These are phyloP conservation scores for Alternaria angustiovoidea DNA, from an alignment of 2,329 filamentous ascomycete species.

Conservation along the genomic window DNA sequence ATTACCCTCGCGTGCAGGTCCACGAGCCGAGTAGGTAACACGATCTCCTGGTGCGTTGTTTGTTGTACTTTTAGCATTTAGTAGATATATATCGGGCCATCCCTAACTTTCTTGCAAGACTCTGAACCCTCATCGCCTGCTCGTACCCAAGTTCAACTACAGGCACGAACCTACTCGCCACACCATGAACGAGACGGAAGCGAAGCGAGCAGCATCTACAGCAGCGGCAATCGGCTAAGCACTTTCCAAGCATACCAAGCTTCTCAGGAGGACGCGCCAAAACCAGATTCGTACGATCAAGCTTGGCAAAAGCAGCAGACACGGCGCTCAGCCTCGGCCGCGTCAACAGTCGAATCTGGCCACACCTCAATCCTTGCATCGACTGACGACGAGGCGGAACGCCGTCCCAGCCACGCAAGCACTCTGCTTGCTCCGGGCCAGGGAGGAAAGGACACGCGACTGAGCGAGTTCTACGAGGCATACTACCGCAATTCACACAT, in stretches of 20 bases:
- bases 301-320: neutral
- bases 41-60: conserved; percentile 33
- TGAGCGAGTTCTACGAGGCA: conserved; percentile 53
- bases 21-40: conserved; percentile 46
- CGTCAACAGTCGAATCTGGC: conserved; percentile 26
- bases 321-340: conserved; percentile 27
- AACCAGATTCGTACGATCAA: neutral
- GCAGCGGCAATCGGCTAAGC: conserved; percentile 34
- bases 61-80: conserved; percentile 37
- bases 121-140: conserved; percentile 27
- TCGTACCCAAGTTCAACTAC: conserved; percentile 13
- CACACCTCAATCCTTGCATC: conserved; percentile 30
- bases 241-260: conserved; percentile 27
- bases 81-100: conserved; percentile 30
- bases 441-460: conserved; percentile 31
- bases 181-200: conserved; percentile 41
- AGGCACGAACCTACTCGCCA: conserved; percentile 30
- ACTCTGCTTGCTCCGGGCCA: conserved; percentile 27
- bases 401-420: conserved; percentile 24
- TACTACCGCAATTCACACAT: conserved; percentile 48
- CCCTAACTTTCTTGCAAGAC: conserved; percentile 39
- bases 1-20: conserved; percentile 27
- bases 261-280: conserved; percentile 18
- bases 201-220: conserved; percentile 47
- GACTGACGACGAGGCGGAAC: conserved; percentile 22